These are phyloP conservation scores for Candida cerambycidarum DNA, from an alignment of 805 yeast genomes.

Conservation along the genomic window DNA sequence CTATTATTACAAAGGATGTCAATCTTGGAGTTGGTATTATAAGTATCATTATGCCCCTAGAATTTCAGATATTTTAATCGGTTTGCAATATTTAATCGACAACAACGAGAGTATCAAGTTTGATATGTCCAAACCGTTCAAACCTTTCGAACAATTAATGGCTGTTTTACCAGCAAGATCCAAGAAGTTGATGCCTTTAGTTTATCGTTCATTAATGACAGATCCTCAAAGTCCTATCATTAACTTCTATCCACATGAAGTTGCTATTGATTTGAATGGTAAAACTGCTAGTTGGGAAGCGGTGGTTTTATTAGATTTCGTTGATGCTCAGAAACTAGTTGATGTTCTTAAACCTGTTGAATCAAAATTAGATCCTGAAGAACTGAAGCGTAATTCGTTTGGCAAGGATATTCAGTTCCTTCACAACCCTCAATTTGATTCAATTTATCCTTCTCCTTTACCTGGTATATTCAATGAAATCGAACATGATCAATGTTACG, in stretches of 20 bases:
- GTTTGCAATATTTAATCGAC: slow-evolving; percentile 55
- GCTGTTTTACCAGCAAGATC: slow-evolving; percentile 96
- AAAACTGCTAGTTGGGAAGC: slow-evolving; percentile 98
- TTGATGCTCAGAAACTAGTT: slow-evolving; percentile 74
- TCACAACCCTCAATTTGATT: slow-evolving; percentile 73
- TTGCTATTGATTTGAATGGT: slow-evolving; percentile 87
- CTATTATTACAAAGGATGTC: slow-evolving; percentile 87
- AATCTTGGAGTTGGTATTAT: slow-evolving; percentile 96
- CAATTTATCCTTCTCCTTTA: slow-evolving; percentile 69
- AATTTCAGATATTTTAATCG: slow-evolving; percentile 79
- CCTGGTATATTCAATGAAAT: slow-evolving; percentile 76
- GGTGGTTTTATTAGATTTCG: slow-evolving; percentile 88
- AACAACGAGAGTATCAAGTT: slow-evolving; percentile 41
- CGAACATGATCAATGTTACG: slow-evolving; percentile 76
- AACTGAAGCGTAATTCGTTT: slow-evolving; percentile 67
- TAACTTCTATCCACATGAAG: slow-evolving; percentile 88
- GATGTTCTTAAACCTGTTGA: slow-evolving; percentile 72
- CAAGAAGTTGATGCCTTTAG: slow-evolving; percentile 69
- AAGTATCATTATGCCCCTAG: slow-evolving; percentile 91
- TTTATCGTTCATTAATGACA: slow-evolving; percentile 79
- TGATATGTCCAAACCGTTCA: slow-evolving; percentile 74
- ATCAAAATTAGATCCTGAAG: slow-evolving; percentile 62
- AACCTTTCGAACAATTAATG: slow-evolving; percentile 95
- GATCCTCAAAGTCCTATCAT: slow-evolving; percentile 82
- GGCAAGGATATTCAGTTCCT: slow-evolving; percentile 69